These are phyloP conservation scores for Penicillium sp. DNA, from an alignment of 2,329 filamentous ascomycete genomes.

Conservation along the genomic window DNA sequence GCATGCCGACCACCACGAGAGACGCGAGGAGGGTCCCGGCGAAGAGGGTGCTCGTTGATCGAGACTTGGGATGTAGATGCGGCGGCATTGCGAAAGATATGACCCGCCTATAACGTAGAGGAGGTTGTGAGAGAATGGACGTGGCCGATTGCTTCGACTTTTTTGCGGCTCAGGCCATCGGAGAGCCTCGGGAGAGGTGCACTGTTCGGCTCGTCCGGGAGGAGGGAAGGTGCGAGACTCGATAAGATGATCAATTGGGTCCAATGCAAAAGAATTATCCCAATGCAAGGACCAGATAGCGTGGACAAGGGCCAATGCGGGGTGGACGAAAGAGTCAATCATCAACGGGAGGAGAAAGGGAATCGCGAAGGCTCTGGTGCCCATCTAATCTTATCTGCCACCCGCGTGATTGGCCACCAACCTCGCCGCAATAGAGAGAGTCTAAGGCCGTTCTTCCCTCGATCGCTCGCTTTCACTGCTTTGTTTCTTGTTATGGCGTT, in stretches of 20 bases:
- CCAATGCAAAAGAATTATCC: background rate
- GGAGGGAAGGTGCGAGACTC: background rate
- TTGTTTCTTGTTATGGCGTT: slow-evolving; percentile 12
- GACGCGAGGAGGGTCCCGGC: slow-evolving; percentile 86
- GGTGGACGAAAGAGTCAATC: background rate
- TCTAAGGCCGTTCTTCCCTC: slow-evolving; percentile 2
- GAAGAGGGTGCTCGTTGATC: slow-evolving; percentile 91
- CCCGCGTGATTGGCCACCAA: slow-evolving; percentile 30
- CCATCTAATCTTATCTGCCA: slow-evolving; percentile 46
- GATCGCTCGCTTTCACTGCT: background rate
- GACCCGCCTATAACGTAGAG: slow-evolving; percentile 1
- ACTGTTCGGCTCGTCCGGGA: background rate
- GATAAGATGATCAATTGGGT: slow-evolving; percentile 17
- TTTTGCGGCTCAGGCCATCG: slow-evolving; percentile 24
- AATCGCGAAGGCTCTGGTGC: slow-evolving; percentile 29
- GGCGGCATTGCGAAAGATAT: slow-evolving; percentile 66
- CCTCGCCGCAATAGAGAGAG: slow-evolving; percentile 13
- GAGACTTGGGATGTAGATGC: slow-evolving; percentile 87
- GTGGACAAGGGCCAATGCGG: slow-evolving; percentile 5
- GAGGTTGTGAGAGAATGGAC: slow-evolving; percentile 18
- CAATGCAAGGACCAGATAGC: slow-evolving; percentile 1
- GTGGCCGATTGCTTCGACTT: slow-evolving; percentile 16
- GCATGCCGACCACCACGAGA: slow-evolving; percentile 88
- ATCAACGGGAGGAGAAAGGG: background rate
- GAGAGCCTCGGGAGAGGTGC: slow-evolving; percentile 7